These are phyloP conservation scores for Lachnellula arida DNA, from an alignment of 2,329 filamentous ascomycete genomes.

Conservation along the genomic window DNA sequence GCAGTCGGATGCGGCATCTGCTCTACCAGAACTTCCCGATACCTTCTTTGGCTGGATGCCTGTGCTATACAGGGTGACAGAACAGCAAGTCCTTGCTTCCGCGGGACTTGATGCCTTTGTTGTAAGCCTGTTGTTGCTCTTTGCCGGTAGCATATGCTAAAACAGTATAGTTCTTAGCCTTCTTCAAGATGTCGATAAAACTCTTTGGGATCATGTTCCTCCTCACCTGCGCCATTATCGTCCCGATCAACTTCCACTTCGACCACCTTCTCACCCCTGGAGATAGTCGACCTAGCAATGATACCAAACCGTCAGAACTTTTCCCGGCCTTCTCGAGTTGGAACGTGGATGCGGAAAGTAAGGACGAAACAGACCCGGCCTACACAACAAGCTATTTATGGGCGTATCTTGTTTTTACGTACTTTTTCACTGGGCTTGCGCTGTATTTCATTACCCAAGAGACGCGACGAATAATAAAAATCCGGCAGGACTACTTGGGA, in stretches of 20 bases:
- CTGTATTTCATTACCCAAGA: slow-evolving; percentile 79
- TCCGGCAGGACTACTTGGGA: slow-evolving; percentile 86
- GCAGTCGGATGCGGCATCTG: slow-evolving; percentile 53
- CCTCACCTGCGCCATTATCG: slow-evolving; percentile 75
- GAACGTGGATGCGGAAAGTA: slow-evolving; percentile 3
- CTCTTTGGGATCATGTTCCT: slow-evolving; percentile 76
- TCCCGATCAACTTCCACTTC: slow-evolving; percentile 77
- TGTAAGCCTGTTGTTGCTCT: slow-evolving; percentile 41
- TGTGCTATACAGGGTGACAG: slow-evolving; percentile 74
- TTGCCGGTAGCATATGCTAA: slow-evolving; percentile 9
- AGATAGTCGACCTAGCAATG: slow-evolving; percentile 5
- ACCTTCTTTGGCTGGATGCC: slow-evolving; percentile 93
- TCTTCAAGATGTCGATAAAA: slow-evolving; percentile 92
- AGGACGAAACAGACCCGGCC: slow-evolving; percentile 5
- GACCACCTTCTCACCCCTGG: slow-evolving; percentile 29
- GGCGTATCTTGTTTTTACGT: slow-evolving; percentile 93
- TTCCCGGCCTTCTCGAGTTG: background rate
- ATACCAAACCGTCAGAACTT: slow-evolving; percentile 28
- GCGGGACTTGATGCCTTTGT: slow-evolving; percentile 95
- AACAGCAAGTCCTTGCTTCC: slow-evolving; percentile 83
- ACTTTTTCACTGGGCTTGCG: slow-evolving; percentile 79
- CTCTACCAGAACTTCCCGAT: slow-evolving; percentile 74
- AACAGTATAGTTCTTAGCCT: slow-evolving; percentile 66
- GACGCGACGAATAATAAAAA: slow-evolving; percentile 78
- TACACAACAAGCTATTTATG: slow-evolving; percentile 59